A percentile compares a stretch with the other conserved stretches of the same genome.
phyloP scores from a whole-genome alignment of 805 yeast genomes.

The Wickerhamiella azyma region DNA sequence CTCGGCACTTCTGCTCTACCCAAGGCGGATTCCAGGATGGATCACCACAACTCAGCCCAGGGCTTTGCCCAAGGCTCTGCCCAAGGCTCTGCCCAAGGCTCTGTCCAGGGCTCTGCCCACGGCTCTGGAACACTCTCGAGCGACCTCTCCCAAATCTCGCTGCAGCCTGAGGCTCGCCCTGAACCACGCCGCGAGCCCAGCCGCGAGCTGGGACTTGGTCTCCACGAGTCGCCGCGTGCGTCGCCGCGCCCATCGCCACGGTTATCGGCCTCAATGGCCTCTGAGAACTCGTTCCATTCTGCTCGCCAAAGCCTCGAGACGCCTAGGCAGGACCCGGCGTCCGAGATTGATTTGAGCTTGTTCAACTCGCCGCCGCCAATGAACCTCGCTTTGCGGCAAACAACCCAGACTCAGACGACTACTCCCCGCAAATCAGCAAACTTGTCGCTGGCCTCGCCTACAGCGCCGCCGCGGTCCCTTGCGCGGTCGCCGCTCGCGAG shows the following conservation, averaged over 20 bases:
- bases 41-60: too few species aligned
- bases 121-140: too few species aligned
- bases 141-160: too few species aligned
- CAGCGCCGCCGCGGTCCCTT: conserved; percentile 5
- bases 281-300: conserved; percentile 1
- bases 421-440: background rate
- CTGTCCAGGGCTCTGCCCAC: too few species aligned
- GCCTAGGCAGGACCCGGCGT: background rate
- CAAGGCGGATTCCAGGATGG: too few species aligned
- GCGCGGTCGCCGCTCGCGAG: conserved; percentile 3
- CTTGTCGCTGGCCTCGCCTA: background rate
- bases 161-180: too few species aligned
- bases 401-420: too few species aligned
- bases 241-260: background rate
- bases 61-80: too few species aligned
- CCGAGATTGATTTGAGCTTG: background rate
- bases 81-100: too few species aligned
- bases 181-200: too few species aligned
- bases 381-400: background rate
- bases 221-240: background rate
- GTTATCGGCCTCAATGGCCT: background rate
- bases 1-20: too few species aligned
- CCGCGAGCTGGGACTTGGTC: too few species aligned
- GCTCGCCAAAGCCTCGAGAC: conserved; percentile 5
- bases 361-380: background rate